Percentiles rank a stretch among this genome's conserved stretches.
phyloP scores from a whole-genome alignment of 805 yeast species.

The Kodamaea hsintzibuensis region DNA sequence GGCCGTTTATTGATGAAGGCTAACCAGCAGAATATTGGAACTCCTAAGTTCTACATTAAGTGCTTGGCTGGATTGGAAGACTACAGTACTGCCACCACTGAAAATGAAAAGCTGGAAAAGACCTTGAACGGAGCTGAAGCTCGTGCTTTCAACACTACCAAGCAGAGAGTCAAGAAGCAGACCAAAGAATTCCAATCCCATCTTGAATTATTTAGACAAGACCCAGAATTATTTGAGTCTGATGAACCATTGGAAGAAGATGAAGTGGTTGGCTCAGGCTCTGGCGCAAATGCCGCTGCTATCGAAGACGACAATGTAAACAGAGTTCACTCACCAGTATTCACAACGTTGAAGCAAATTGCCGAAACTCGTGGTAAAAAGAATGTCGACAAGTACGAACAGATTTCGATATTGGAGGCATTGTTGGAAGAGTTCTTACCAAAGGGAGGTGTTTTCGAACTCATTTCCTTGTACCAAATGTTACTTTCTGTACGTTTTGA shows the following conservation, averaged over 20 bases:
- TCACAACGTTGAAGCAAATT: slow-evolving; percentile 70
- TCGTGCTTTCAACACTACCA: slow-evolving; percentile 81
- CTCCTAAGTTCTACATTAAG: slow-evolving; percentile 71
- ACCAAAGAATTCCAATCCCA: slow-evolving; percentile 65
- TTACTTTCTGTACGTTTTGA: slow-evolving; percentile 89
- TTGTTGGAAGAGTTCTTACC: slow-evolving; percentile 40
- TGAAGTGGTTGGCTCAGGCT: slow-evolving; percentile 27
- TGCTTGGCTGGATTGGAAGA: slow-evolving; percentile 73
- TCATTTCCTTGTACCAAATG: slow-evolving; percentile 73
- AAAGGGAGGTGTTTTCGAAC: slow-evolving; percentile 60
- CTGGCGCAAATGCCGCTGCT: slow-evolving; percentile 15
- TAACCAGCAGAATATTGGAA: slow-evolving; percentile 71
- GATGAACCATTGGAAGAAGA: slow-evolving; percentile 44
- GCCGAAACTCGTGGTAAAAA: slow-evolving; percentile 94
- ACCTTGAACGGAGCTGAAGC: slow-evolving; percentile 81
- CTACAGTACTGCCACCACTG: slow-evolving; percentile 51
- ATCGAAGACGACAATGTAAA: slow-evolving; percentile 39
- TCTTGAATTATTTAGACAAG: slow-evolving; percentile 58
- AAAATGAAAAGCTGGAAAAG: slow-evolving; percentile 56
- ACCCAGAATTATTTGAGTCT: slow-evolving; percentile 73
- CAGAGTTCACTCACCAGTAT: slow-evolving; percentile 50
- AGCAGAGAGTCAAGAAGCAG: slow-evolving; percentile 84
- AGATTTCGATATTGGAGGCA: slow-evolving; percentile 68
- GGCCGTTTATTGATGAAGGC: slow-evolving; percentile 66
- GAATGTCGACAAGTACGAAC: slow-evolving; percentile 82